Percentiles rank a stretch among this genome's conserved stretches.
Evolutionary conservation across 2,329 filamentous ascomycete genomes (phyloP).

Genomic region (Rhynchosporium graminicola): DNA sequence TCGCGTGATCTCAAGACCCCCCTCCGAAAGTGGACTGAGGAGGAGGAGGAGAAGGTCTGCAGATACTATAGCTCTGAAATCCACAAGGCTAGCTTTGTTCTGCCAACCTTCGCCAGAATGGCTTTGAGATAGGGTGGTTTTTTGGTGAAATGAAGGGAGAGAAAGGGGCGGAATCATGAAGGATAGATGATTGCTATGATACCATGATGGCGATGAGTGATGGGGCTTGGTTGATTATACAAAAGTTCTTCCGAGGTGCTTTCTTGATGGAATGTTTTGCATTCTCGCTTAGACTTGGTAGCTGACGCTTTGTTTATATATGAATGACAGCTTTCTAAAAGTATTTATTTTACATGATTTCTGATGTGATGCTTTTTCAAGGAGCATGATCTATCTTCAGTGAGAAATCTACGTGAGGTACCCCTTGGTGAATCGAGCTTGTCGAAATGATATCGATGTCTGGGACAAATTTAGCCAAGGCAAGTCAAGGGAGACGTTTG

Average conservation of each 20-base stretch:
- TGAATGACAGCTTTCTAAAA: neutral
- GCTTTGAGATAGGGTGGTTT: slow-evolving; percentile 53
- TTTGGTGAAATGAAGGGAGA: neutral
- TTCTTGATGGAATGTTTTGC: slow-evolving; percentile 3
- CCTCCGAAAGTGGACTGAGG: slow-evolving; percentile 74
- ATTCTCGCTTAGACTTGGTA: neutral
- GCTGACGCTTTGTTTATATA: neutral
- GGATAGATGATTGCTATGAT: slow-evolving; percentile 21
- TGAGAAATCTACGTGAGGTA: slow-evolving; percentile 92
- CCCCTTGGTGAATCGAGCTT: slow-evolving; percentile 94
- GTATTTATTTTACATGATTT: neutral
- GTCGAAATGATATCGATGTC: slow-evolving; percentile 96
- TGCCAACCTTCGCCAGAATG: slow-evolving; percentile 92
- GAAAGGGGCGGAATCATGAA: neutral
- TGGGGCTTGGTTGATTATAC: slow-evolving; percentile 4
- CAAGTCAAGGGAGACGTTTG: neutral
- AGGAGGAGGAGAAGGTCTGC: slow-evolving; percentile 92
- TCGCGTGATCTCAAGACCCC: slow-evolving; percentile 82
- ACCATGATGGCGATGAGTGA: slow-evolving; percentile 19
- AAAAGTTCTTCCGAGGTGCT: slow-evolving; percentile 14
- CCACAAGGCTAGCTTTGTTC: slow-evolving; percentile 89
- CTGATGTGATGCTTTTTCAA: neutral
- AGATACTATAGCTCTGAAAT: slow-evolving; percentile 97
- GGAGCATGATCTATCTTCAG: slow-evolving; percentile 70
- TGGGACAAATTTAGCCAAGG: slow-evolving; percentile 40